A percentile compares a stretch with the other conserved stretches of the same genome.
These are phyloP conservation scores for Salvia sclarea DNA, from an alignment of 305 asterid genomes.

Conservation along the genomic window DNA sequence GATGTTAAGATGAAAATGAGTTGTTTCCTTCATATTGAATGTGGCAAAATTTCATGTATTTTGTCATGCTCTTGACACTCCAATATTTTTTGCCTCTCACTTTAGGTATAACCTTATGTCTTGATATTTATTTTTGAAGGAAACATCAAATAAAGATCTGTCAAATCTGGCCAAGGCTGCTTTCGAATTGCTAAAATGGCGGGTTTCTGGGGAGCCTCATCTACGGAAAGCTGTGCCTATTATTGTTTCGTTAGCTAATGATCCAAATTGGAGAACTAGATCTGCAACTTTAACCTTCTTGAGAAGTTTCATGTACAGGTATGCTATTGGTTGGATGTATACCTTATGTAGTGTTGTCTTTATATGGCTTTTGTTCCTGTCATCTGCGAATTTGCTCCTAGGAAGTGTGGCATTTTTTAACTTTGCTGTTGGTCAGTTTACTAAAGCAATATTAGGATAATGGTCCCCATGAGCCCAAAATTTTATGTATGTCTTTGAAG, in stretches of 20 bases:
- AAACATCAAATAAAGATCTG: conserved; percentile 90
- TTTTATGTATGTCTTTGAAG: conserved; percentile 7
- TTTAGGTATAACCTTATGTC: conserved; percentile 24
- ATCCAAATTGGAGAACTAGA: conserved; percentile 96
- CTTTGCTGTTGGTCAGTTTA: conserved; percentile 3
- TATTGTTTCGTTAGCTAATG: conserved; percentile 69
- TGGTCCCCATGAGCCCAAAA: conserved; percentile 13
- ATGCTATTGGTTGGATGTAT: conserved; percentile 28
- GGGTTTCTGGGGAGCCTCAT: conserved; percentile 67
- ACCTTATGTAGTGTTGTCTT: conserved; percentile 15
- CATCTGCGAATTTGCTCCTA: conserved; percentile 1
- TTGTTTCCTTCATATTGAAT: conserved; percentile 2
- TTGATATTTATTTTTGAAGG: conserved; percentile 51
- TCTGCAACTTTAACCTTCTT: conserved; percentile 89
- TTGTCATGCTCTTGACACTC: conserved; percentile 15
- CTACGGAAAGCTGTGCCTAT: conserved; percentile 64
- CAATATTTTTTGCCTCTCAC: conserved; percentile 16
- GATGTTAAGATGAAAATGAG: neutral
- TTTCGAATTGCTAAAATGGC: conserved; percentile 92
- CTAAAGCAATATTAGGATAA: conserved; percentile 10
- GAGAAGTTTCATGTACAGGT: conserved; percentile 98
- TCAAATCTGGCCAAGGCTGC: conserved; percentile 91
- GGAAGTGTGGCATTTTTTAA: conserved; percentile 23
- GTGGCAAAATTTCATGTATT: conserved; percentile 8
- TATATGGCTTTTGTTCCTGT: conserved; percentile 28